Base-by-base conservation (phyloP, 306 rosid genomes). In the Dalbergia oliveri region DNA sequence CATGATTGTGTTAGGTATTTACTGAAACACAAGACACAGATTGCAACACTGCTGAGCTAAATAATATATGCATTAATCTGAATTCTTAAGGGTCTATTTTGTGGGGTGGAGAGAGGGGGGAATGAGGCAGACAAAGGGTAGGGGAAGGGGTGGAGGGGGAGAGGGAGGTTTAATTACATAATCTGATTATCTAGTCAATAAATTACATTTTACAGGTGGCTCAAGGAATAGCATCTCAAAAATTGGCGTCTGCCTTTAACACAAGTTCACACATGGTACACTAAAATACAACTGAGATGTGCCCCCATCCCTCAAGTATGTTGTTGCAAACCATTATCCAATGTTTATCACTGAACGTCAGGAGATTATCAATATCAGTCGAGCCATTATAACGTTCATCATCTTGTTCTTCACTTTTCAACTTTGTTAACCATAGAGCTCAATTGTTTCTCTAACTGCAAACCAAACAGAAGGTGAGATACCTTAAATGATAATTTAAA, bases 401-500 rank as follows among this genome's bases (percentile, higher is more conserved):
- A n/a, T n/a, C 72, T 74, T 61, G 64, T 54, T 80, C 79, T 79
- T 80, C 87, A 87, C 71, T 83, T 84, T 41, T 83, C 84, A 74
- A 73, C 69, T 73, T 73, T 77, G 79, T 73, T 83, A 26, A 15
- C 64, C 81, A 81, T 72, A 56, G 73, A 63, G 82, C 18, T 87
- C 79, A 87, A 47, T 49, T 83, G 87, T 62, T 84, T 87, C 81
- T 87, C 89, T 47, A 87, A 78, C 89, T 87, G 87, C 79, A 87
- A 87, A 63, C 63, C 72, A 80, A 49, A 72, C 56, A 44, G 0
- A 79, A 50, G 13, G 74, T 69, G 45, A 79, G 77, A 66, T 57
- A 39, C 53, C 62, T 16, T 60, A 14, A 18, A 63, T 33, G 72
- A 56, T 47, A 31, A 57, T 69, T 75, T 31, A 8, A 16, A 49